Conservation (phyloP, 148 eudicot genomes). For the Rhododendron kiyosumense region DNA sequence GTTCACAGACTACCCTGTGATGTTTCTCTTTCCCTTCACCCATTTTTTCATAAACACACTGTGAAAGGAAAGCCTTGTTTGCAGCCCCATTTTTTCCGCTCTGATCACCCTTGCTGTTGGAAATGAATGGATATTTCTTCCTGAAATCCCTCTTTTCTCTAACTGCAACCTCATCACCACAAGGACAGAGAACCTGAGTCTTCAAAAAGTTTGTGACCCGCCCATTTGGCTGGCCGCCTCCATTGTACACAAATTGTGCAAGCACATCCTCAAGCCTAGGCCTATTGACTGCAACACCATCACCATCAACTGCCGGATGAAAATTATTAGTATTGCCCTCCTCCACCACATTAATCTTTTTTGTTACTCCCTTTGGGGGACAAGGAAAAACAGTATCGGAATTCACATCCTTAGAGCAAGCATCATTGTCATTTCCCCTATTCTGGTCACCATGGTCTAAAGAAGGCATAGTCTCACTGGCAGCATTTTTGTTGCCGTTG, state of each 20-base stretch:
- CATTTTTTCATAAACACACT: not conserved
- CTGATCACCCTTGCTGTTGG: not conserved
- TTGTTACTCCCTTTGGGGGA: not conserved
- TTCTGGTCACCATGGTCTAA: not conserved
- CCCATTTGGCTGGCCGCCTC: conserved; percentile 4
- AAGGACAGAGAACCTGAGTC: not conserved
- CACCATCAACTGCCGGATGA: not conserved
- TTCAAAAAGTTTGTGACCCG: not conserved
- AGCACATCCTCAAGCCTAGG: conserved; percentile 23
- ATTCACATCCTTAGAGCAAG: not conserved
- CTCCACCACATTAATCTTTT: not conserved
- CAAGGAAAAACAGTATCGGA: not conserved
- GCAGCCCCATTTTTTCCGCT: not conserved
- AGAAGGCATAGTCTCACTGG: not conserved
- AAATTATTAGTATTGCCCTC: not conserved
- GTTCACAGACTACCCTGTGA: not conserved
- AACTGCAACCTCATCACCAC: not conserved
- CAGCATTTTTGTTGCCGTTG: not conserved
- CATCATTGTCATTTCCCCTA: not conserved
- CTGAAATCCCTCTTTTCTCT: not conserved
- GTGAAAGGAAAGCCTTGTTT: not conserved
- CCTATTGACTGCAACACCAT: not conserved
- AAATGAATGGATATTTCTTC: not conserved
- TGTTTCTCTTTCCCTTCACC: not conserved
- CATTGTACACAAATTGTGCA: conserved; percentile 31